Percentiles rank a stretch among this genome's conserved stretches.
Evolutionary conservation across 257 asterid genomes (phyloP).

Genomic region (Solanum lignicaule): DNA sequence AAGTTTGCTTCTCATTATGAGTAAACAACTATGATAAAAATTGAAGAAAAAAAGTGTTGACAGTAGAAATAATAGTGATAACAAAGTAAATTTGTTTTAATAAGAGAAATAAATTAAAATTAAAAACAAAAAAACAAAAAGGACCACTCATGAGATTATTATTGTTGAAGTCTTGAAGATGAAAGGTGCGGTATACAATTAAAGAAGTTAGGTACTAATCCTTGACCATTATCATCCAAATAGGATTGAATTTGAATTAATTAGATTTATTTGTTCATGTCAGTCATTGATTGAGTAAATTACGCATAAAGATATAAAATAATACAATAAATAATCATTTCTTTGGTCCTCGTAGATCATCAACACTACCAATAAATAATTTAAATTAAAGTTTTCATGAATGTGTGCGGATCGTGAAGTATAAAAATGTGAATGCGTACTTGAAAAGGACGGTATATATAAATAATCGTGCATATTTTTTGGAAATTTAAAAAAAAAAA

Average conservation of each 20-base stretch:
- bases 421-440: not conserved
- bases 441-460: not conserved
- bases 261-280: not conserved
- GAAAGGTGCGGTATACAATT: not conserved
- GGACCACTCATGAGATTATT: not conserved
- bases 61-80: not conserved
- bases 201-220: not conserved
- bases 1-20: not conserved
- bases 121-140: not conserved
- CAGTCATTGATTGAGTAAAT: not conserved
- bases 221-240: not conserved
- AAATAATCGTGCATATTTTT: not conserved
- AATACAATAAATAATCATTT: not conserved
- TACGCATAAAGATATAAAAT: not conserved
- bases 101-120: not conserved
- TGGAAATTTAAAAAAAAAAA: too few species aligned
- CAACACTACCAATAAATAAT: not conserved
- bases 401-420: not conserved
- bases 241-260: not conserved
- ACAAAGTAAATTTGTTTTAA: not conserved
- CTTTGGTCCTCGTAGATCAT: not conserved
- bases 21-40: not conserved
- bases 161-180: not conserved
- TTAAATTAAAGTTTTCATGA: not conserved
- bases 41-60: not conserved